Evolutionary conservation across 768 basidiomycete genomes (phyloP), one percentile per base, ranked within the genome.

Genomic region (Serendipita indica): DNA sequence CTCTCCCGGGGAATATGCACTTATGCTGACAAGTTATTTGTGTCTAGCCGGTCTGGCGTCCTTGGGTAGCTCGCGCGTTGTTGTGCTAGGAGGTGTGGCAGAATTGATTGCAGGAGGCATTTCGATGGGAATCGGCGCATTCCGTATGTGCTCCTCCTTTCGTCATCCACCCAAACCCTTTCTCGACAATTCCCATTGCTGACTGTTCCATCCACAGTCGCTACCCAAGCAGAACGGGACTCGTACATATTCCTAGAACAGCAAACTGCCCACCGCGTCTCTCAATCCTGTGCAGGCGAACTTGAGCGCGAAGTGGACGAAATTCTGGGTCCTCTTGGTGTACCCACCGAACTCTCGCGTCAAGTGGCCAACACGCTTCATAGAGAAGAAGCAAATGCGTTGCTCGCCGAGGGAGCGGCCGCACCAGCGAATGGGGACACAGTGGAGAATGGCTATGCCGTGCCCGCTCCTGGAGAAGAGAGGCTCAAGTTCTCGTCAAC

Each of bases 41-140:
- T n/a, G n/a, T n/a, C n/a, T n/a, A 16, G 91, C 91, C 3, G 91
- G 91, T 58, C 78, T 93, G 25, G 87, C 88, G 10, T 85, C 91
- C 10, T 77, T 96, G 35, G 93, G 93, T 46, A 82, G 87, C 60
- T 91, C 89, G 4, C 81, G 77, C 58, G 77, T 97, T n/a, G 96
- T 99, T 62, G 85, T 94, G 52, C 78, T 94, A 28, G 94, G 91
- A 58, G 96, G 96, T 14, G 73, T 96, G 33, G 94, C 96, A 0
- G 96, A 99, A 69, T 83, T 99, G 63, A 89, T 94, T 60, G 90
- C 93, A 1, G 96, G 96, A 3, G 89, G 93, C 12, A 88, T 98
- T 45, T 91, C 88, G 1, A 99, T 99, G 94, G 96, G 96, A 61
- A 87, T 99, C 37, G 96, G 96, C 57, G 94, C 94, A 18, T 97